Evolutionary conservation across 1,284 basidiomycete genomes (phyloP).

Genomic region (Puccinia polysora): DNA sequence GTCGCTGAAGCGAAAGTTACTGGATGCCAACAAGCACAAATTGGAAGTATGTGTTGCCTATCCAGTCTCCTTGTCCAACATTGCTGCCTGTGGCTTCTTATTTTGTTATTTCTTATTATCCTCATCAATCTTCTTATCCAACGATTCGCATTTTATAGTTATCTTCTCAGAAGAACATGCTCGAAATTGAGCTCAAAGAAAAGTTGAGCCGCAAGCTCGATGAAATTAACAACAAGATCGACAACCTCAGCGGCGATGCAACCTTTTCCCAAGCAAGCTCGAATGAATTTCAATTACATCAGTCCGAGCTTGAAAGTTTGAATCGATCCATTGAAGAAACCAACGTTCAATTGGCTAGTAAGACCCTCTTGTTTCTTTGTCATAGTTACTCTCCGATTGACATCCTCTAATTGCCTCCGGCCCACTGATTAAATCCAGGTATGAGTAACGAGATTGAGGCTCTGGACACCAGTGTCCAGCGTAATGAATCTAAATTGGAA

Average conservation of each 20-base stretch:
- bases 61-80: too few species aligned
- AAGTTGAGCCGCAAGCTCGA: slow-evolving; percentile 71
- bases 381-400: not conserved
- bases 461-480: slow-evolving; percentile 64
- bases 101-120: not conserved
- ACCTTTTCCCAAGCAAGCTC: slow-evolving; percentile 61
- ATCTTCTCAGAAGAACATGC: slow-evolving; percentile 68
- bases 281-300: slow-evolving; percentile 64
- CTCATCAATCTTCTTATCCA: not conserved
- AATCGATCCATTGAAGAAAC: slow-evolving; percentile 64
- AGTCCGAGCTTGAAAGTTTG: slow-evolving; percentile 65
- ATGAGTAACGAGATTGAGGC: slow-evolving; percentile 57
- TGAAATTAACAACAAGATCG: slow-evolving; percentile 71
- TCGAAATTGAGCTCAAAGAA: slow-evolving; percentile 92
- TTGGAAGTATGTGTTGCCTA: slow-evolving; percentile 62
- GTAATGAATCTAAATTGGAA: slow-evolving; percentile 66
- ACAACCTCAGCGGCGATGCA: slow-evolving; percentile 62
- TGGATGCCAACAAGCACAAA: slow-evolving; percentile 66
- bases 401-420: not conserved
- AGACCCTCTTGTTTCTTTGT: not conserved
- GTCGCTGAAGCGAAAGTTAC: slow-evolving; percentile 64
- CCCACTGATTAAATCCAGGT: not conserved
- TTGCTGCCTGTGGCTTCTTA: too few species aligned
- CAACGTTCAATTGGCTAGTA: slow-evolving; percentile 61
- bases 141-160: slow-evolving; percentile 58